Base-by-base conservation (phyloP, 768 basidiomycete genomes). In the Podaxis rugospora region DNA sequence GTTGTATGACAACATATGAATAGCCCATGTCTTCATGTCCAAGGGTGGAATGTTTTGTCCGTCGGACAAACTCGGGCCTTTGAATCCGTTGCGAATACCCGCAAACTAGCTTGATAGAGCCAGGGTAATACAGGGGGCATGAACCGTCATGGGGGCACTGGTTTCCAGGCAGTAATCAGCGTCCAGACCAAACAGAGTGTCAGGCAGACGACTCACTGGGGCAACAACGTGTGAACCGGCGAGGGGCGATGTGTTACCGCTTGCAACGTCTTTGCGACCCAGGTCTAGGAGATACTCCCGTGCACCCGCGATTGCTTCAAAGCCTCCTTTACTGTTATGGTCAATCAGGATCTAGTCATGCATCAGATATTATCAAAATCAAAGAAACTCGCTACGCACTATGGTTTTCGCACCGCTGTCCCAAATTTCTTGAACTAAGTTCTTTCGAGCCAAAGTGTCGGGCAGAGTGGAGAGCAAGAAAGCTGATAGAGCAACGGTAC, bases 1-100 rank as follows among this genome's bases (percentile, higher is more conserved):
- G 82, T 35, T 86, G 87, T 58, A 99, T 81, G 32, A 94, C 90
- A 51, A 97, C 83, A 70, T 99, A 99, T 16, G 93, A 92, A 71
- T 95, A 98, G 36, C 83, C 85, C 37, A 87, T 82, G 65, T 96
- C 90, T 72, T 96, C 94, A 64, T 95, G 91, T 1, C 93, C 94
- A 35, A 83, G 72, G 25, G 82, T 84, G 23, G 90, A 88, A 71
- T 96, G 93, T 71, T 97, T 98, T 18, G 95, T 98, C 61, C 78
- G 81, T 28, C 93, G 87, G 40, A 95, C 80, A 73, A 97, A 97
- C 9, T 80, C 75, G 9, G 96, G 95, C 23, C 92, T 83, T 69
- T 95, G 92, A 44, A 96, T 74, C 52, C 94, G 86, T 69, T 98
- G 96, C 6, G 85, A 83, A 74, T 95, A 97, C 16, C 89, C 86